Conservation (phyloP, 139 green algal species). For the Yamagishiella unicocca region DNA sequence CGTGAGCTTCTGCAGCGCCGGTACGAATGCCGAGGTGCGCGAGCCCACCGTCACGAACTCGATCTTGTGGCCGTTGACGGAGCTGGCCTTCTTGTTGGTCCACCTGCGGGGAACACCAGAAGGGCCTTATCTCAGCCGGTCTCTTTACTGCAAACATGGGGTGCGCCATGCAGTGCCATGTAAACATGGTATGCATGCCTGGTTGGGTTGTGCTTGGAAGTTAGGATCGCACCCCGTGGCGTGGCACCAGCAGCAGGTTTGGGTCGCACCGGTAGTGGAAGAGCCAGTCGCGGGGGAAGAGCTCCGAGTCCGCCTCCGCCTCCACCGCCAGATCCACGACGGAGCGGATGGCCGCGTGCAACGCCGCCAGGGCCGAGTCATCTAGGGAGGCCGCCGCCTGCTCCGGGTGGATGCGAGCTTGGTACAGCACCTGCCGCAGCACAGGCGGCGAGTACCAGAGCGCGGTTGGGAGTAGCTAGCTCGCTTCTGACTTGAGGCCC, state of each 20-base stretch:
- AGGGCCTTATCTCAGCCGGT: background rate
- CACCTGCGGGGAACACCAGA: conserved; percentile 61
- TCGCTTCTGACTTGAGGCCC: too few relatives aligned
- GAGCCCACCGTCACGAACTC: conserved; percentile 82
- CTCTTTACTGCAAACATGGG: background rate
- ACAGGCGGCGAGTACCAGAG: too few relatives aligned
- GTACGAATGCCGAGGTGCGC: conserved; percentile 84
- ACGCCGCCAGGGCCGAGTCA: conserved; percentile 38
- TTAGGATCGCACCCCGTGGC: too few relatives aligned
- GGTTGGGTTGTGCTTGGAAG: too few relatives aligned
- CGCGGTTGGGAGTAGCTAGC: too few relatives aligned
- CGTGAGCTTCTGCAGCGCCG: conserved; percentile 78
- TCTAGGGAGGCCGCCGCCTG: conserved; percentile 30
- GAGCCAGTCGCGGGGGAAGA: conserved; percentile 85
- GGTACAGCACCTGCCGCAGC: conserved; percentile 65
- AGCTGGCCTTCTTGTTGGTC: conserved; percentile 66
- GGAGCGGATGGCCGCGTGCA: conserved; percentile 55
- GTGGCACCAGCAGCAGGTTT: background rate
- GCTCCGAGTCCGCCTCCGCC: conserved; percentile 69
- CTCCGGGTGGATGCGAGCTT: conserved; percentile 83
- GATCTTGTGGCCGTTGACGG: conserved; percentile 62
- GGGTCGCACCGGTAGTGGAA: conserved; percentile 84
- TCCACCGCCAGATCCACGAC: conserved; percentile 74
- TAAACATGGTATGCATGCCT: too few relatives aligned
- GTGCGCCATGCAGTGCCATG: too few relatives aligned